phyloP scores from a whole-genome alignment of 345 rosid species.

The Acer saccharum region DNA sequence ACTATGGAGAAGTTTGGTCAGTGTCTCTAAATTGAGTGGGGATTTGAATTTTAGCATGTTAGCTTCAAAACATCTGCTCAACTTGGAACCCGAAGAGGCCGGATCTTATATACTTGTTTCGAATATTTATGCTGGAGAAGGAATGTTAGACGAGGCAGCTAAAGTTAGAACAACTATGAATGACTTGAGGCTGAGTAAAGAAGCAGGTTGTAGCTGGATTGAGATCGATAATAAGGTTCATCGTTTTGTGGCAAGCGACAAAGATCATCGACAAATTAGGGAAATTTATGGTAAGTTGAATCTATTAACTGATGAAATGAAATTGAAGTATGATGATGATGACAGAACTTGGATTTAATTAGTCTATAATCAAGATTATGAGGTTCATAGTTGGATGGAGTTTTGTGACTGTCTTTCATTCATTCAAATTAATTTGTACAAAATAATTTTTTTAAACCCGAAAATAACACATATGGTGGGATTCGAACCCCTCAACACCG shows the following conservation, averaged over 20 bases:
- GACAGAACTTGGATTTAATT: not conserved
- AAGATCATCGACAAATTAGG: conserved; percentile 29
- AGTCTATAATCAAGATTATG: too few relatives aligned
- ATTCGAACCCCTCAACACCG: too few relatives aligned
- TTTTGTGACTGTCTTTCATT: too few relatives aligned
- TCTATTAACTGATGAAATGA: conserved; percentile 29
- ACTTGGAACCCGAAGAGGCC: conserved; percentile 35
- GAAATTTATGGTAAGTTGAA: conserved; percentile 38
- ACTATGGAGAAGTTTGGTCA: conserved; percentile 38
- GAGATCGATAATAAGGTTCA: conserved; percentile 36
- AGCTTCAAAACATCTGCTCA: conserved; percentile 34
- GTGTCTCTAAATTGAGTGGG: conserved; percentile 23
- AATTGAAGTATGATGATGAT: not conserved
- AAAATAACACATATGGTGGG: too few relatives aligned
- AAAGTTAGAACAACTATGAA: conserved; percentile 33
- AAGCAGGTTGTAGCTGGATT: conserved; percentile 41
- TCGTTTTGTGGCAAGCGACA: conserved; percentile 30
- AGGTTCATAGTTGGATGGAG: too few relatives aligned
- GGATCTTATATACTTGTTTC: conserved; percentile 36
- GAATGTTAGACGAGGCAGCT: conserved; percentile 30
- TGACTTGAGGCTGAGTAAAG: conserved; percentile 31
- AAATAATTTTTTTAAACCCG: too few relatives aligned
- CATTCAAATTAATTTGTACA: too few relatives aligned
- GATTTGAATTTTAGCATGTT: conserved; percentile 22
- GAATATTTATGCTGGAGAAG: conserved; percentile 29